Evolutionary conservation across 2,329 filamentous ascomycete genomes (phyloP).

Genomic region (Falciphora oryzae): DNA sequence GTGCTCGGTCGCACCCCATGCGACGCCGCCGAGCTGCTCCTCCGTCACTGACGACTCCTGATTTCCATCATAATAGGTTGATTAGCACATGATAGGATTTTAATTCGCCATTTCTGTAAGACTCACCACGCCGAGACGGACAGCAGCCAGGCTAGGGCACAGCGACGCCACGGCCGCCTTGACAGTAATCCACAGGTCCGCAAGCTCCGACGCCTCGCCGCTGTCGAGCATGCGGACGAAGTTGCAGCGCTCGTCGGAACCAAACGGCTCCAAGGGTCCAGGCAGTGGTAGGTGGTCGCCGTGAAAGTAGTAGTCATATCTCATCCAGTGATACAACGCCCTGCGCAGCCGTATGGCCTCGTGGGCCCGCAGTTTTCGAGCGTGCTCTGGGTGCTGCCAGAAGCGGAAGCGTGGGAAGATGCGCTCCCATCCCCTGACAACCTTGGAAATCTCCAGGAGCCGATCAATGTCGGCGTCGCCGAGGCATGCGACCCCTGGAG

Average conservation of each 20-base stretch:
- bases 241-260: conserved; percentile 32
- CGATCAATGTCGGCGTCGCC: conserved; percentile 20
- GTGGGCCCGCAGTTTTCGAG: conserved; percentile 34
- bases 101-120: too few relatives aligned
- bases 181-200: conserved; percentile 39
- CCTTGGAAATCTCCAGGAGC: conserved; percentile 26
- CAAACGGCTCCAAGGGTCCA: conserved; percentile 15
- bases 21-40: conserved; percentile 20
- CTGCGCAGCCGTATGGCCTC: conserved; percentile 43
- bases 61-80: background rate
- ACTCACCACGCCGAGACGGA: conserved; percentile 28
- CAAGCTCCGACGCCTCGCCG: conserved; percentile 37
- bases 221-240: conserved; percentile 40
- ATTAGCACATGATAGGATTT: background rate
- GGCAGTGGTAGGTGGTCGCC: conserved; percentile 28
- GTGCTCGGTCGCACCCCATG: conserved; percentile 22
- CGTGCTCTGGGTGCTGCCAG: conserved; percentile 34
- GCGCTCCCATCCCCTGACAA: conserved; percentile 34
- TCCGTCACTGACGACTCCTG: conserved; percentile 19
- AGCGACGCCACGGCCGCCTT: conserved; percentile 38
- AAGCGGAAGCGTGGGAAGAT: conserved; percentile 33
- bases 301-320: conserved; percentile 48
- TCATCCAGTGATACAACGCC: conserved; percentile 49
- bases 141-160: conserved; percentile 38
- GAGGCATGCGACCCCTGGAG: conserved; percentile 15